phyloP scores from a whole-genome alignment of 129 eudicot genomes.

The Flaveria robusta region DNA sequence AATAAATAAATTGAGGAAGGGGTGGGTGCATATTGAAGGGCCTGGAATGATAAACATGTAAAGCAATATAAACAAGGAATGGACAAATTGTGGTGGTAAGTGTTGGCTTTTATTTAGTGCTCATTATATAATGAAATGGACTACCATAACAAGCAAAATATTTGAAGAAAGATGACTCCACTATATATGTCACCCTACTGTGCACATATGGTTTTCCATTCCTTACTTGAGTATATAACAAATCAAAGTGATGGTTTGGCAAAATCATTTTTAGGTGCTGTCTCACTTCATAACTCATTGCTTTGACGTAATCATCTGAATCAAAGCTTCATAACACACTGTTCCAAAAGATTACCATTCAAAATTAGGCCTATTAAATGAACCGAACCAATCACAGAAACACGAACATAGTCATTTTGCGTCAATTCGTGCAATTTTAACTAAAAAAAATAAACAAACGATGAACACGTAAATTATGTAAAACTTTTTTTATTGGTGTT shows the following conservation, averaged over 20 bases:
- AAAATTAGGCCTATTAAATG: too few relatives aligned
- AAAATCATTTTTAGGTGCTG: not conserved
- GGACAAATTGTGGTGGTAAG: constrained; percentile 82
- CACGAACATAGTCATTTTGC: too few relatives aligned
- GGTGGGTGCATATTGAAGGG: constrained; percentile 36
- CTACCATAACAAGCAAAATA: constrained; percentile 55
- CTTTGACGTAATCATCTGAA: not conserved
- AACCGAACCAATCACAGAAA: too few relatives aligned
- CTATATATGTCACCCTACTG: constrained; percentile 25
- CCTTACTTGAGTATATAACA: not conserved
- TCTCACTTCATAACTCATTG: not conserved
- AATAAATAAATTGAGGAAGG: constrained; percentile 24
- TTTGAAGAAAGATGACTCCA: constrained; percentile 41
- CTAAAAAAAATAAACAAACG: too few relatives aligned
- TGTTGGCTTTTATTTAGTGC: constrained; percentile 62
- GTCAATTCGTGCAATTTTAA: too few relatives aligned
- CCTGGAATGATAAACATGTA: constrained; percentile 35
- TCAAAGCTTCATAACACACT: not conserved
- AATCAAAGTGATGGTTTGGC: not conserved
- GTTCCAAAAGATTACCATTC: too few relatives aligned
- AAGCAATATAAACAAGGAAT: constrained; percentile 42
- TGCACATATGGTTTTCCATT: constrained; percentile 13
- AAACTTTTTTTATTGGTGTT: too few relatives aligned
- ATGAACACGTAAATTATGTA: too few relatives aligned
- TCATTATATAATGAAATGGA: constrained; percentile 58